phyloP scores from a whole-genome alignment of 176 grass and related monocot genomes.

The Triticum timopheevii region DNA sequence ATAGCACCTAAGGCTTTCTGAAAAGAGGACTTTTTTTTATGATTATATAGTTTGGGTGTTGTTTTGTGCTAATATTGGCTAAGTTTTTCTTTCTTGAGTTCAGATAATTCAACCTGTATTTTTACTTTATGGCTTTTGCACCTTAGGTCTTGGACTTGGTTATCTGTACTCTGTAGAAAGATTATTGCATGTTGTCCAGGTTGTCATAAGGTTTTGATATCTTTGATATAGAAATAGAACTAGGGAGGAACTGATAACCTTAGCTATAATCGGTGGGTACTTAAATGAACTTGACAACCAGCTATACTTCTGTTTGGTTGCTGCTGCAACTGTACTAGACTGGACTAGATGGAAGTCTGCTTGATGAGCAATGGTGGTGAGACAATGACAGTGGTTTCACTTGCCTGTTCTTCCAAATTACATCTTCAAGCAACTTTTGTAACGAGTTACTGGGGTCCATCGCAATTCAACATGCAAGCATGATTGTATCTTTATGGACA shows the following conservation, averaged over 20 bases:
- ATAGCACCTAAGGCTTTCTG: background rate
- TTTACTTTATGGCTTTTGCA: background rate
- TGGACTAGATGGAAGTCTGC: conserved; percentile 13
- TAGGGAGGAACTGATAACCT: background rate
- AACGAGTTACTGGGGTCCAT: background rate
- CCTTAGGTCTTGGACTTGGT: background rate
- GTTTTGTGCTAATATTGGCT: background rate
- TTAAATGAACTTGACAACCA: background rate
- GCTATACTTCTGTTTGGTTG: conserved; percentile 1
- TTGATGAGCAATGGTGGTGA: background rate
- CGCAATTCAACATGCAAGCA: background rate
- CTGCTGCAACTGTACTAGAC: background rate
- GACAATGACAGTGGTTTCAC: background rate
- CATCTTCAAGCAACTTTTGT: background rate
- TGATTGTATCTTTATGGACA: conserved; percentile 22
- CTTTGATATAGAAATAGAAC: background rate
- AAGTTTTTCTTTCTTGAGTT: background rate
- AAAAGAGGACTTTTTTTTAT: background rate
- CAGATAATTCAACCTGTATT: background rate
- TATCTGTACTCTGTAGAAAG: background rate
- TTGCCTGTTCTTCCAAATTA: conserved; percentile 15
- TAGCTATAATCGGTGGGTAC: background rate
- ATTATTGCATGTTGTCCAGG: background rate
- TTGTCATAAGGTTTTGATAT: conserved; percentile 4
- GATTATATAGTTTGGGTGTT: background rate